phyloP scores from a whole-genome alignment of 768 basidiomycete species.

The Galerina marginata region DNA sequence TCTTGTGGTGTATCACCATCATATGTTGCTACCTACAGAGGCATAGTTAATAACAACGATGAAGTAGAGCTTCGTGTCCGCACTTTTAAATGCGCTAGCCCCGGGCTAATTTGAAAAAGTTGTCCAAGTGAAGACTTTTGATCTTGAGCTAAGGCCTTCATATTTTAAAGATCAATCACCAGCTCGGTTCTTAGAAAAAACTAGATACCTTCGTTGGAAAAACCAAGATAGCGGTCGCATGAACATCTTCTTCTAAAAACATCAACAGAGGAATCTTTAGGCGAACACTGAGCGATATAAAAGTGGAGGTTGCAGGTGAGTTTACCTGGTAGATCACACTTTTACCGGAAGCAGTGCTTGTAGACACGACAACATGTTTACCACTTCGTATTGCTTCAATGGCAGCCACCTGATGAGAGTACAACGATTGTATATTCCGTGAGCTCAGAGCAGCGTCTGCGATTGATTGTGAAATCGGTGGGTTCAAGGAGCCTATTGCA shows the following conservation, averaged over 20 bases:
- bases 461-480: constrained; percentile 63
- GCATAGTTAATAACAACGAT: not conserved
- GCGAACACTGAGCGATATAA: not conserved
- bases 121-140: constrained; percentile 76
- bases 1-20: constrained; percentile 89
- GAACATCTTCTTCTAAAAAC: constrained; percentile 63
- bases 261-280: constrained; percentile 71
- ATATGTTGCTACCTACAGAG: constrained; percentile 69
- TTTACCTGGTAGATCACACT: constrained; percentile 84
- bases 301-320: not conserved
- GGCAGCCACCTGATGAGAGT: constrained; percentile 73
- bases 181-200: not conserved
- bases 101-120: constrained; percentile 61
- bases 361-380: constrained; percentile 84
- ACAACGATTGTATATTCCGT: constrained; percentile 67
- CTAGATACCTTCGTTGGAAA: constrained; percentile 82
- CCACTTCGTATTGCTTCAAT: constrained; percentile 64
- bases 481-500: constrained; percentile 50
- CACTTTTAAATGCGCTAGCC: constrained; percentile 67
- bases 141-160: constrained; percentile 87
- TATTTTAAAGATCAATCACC: not conserved
- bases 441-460: constrained; percentile 57
- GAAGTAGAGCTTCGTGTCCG: not conserved
- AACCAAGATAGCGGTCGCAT: constrained; percentile 78
- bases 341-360: constrained; percentile 89